phyloP scores from a whole-genome alignment of 306 rosid genomes.

The Glycine tomentella region DNA sequence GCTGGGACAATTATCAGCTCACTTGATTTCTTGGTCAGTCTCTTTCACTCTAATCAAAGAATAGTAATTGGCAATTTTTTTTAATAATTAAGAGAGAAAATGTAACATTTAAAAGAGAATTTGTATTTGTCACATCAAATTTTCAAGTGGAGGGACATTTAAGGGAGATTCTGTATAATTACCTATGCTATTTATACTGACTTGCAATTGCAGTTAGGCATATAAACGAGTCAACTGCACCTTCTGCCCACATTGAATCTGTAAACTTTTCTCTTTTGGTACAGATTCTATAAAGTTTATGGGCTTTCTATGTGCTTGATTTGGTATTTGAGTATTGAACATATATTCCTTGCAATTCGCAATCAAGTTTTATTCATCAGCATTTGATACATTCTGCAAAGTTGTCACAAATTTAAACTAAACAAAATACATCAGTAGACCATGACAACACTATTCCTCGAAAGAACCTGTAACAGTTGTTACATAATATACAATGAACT shows the following conservation, averaged over 20 bases:
- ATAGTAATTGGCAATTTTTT: no score
- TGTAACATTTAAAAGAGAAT: neutral
- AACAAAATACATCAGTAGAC: slow-evolving; percentile 3
- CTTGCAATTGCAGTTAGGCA: neutral
- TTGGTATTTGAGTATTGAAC: slow-evolving; percentile 15
- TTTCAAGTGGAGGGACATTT: neutral
- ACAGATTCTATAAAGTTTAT: neutral
- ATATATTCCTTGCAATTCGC: slow-evolving; percentile 1
- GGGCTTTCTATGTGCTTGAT: neutral
- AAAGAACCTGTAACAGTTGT: slow-evolving; percentile 10
- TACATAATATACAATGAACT: neutral
- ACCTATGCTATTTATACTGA: neutral
- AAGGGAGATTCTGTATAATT: neutral
- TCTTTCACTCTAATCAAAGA: neutral
- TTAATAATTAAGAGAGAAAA: neutral
- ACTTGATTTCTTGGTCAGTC: neutral
- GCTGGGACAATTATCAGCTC: neutral
- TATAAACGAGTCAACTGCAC: neutral
- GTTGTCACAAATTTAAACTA: slow-evolving; percentile 24
- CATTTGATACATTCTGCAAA: neutral
- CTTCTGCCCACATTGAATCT: slow-evolving; percentile 22
- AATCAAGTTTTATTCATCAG: slow-evolving; percentile 19
- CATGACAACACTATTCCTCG: slow-evolving; percentile 22
- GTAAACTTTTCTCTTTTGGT: neutral
- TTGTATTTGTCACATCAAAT: neutral